phyloP scores from a whole-genome alignment of 805 yeast species.

The baker's yeast (Saccharomyces cerevisiae) region DNA sequence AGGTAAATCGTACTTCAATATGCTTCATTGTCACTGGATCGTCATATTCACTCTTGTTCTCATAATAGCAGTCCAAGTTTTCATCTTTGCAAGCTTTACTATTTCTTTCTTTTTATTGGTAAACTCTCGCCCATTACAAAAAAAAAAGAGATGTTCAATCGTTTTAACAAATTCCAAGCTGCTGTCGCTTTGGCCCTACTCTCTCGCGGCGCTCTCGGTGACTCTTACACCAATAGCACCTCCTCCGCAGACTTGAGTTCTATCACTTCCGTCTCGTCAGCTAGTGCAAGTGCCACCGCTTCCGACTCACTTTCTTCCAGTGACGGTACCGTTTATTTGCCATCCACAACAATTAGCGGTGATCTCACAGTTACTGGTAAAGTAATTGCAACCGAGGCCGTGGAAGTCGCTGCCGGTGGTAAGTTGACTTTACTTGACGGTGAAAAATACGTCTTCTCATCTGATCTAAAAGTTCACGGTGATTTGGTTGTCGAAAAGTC shows the following conservation, averaged over 20 bases:
- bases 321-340: neutral
- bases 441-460: neutral
- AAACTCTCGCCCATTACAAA: neutral
- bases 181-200: neutral
- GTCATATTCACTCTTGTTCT: neutral
- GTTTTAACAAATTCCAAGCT: neutral
- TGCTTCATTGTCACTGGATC: no score
- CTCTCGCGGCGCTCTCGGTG: neutral
- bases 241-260: neutral
- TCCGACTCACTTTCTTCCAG: neutral
- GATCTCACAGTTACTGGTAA: slow-evolving; percentile 1
- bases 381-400: slow-evolving; percentile 2
- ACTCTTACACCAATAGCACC: neutral
- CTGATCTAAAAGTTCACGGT: neutral
- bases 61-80: neutral
- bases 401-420: neutral
- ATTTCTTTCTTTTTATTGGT: neutral
- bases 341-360: neutral
- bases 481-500: neutral
- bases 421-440: slow-evolving; percentile 1
- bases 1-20: neutral
- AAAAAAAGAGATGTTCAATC: neutral
- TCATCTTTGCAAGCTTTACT: neutral
- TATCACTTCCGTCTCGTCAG: neutral
- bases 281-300: neutral